Evolutionary conservation across 2,329 filamentous ascomycete genomes (phyloP), one percentile per base, ranked within the genome.

Genomic region (Cordyceps cateniannulata): DNA sequence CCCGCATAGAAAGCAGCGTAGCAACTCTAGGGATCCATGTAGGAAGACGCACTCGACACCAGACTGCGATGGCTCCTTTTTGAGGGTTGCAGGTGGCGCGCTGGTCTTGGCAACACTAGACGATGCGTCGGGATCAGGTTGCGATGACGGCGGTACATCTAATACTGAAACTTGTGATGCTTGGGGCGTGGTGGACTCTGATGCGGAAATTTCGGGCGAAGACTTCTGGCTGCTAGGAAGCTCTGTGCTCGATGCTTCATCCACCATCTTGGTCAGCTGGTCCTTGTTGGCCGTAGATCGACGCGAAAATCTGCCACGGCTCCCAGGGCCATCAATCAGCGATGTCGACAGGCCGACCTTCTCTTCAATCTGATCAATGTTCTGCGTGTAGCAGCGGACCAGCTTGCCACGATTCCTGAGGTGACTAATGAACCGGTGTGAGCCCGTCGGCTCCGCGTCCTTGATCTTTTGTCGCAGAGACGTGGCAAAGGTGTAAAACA

Each of bases 401-500:
- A 91, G 77, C 64, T 88, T 87, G 3, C 86, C 85, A 4, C 83
- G 80, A 68, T 90, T 85, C 49, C 86, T 80, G 5, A 91, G 76
- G 38, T 85, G 82, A 48, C 83, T 81, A 65, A 91, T 86, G 69
- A 91, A 90, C 60, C 81, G 82, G 72, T 91, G 87, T 1, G 85
- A 87, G 20, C 77, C 76, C 1, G 86, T 89, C 0, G 86, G 86
- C 57, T 81, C 73, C 10, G 88, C 85, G n/a, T 82, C 79, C 44
- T 77, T 79, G 18, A 88, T 82, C 60, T 84, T 87, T 64, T 88
- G 81, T 29, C 87, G 80, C 5, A 90, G 73, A 0, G 84, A 86
- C 0, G 87, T 87, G 40, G 87, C 84, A 66, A 91, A 91, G 12
- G 83, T 87, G 68, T 90, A 90, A 64, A 90, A 90, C 10, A 89